These are phyloP conservation scores for Scorias spongiosa DNA, from an alignment of 2,329 filamentous ascomycete species.

Conservation along the genomic window DNA sequence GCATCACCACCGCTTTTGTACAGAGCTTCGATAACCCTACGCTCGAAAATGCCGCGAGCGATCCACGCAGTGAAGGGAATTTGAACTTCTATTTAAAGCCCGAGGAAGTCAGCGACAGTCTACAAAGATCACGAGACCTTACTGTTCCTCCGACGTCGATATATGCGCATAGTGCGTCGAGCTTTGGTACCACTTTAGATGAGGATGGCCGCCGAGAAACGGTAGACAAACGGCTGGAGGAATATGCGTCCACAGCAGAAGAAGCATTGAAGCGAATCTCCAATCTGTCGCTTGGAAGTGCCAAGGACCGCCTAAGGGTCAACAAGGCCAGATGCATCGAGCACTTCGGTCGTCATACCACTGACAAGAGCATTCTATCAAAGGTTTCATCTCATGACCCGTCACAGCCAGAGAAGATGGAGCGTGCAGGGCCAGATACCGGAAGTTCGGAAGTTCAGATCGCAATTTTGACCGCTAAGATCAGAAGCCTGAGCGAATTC, in stretches of 20 bases:
- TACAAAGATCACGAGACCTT: slow-evolving; percentile 53
- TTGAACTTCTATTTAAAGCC: slow-evolving; percentile 66
- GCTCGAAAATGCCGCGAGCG: slow-evolving; percentile 3
- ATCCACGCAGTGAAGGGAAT: slow-evolving; percentile 5
- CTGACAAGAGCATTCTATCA: slow-evolving; percentile 53
- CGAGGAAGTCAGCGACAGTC: slow-evolving; percentile 48
- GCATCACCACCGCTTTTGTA: slow-evolving; percentile 66
- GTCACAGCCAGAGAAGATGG: slow-evolving; percentile 26
- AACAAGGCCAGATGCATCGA: slow-evolving; percentile 77
- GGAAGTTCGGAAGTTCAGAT: slow-evolving; percentile 97
- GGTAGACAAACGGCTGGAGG: slow-evolving; percentile 27
- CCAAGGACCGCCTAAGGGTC: slow-evolving; percentile 61
- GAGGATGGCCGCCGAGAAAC: slow-evolving; percentile 25
- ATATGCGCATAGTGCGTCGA: not conserved
- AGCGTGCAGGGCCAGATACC: slow-evolving; percentile 77
- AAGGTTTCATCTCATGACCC: slow-evolving; percentile 24
- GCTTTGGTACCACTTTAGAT: slow-evolving; percentile 8
- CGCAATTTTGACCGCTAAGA: slow-evolving; percentile 88
- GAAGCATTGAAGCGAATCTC: slow-evolving; percentile 70
- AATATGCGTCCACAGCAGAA: slow-evolving; percentile 42
- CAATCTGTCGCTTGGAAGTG: slow-evolving; percentile 58
- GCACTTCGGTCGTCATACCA: slow-evolving; percentile 80
- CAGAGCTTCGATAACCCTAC: slow-evolving; percentile 55
- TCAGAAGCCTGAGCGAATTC: slow-evolving; percentile 61
- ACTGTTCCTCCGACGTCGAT: slow-evolving; percentile 38